phyloP scores from a whole-genome alignment of 108 stramenopile species.

The Aurantiochytrium sp. region DNA sequence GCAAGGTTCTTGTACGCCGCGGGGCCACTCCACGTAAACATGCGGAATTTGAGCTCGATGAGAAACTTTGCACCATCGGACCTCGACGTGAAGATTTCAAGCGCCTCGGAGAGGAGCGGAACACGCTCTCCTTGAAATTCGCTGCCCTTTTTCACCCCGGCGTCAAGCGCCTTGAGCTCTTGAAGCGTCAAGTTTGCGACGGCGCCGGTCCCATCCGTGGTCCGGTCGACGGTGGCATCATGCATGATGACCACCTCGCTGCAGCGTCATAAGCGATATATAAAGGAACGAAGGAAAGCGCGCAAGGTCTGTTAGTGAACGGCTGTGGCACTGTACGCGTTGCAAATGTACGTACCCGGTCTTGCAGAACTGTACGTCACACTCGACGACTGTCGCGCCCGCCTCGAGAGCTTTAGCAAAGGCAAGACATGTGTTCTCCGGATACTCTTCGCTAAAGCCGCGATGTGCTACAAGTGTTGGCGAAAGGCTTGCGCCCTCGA shows the following conservation, averaged over 20 bases:
- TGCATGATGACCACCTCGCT: neutral
- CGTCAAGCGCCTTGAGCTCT: neutral
- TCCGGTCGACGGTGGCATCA: neutral
- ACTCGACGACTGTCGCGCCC: neutral
- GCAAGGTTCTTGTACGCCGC: neutral
- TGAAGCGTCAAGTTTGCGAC: neutral
- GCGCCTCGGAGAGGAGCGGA: neutral
- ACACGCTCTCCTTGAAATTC: neutral
- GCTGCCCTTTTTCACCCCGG: neutral
- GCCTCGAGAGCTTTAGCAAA: neutral
- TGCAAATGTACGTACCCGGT: neutral
- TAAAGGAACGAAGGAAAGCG: too few relatives aligned
- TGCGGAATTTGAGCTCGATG: neutral
- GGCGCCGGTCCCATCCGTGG: neutral
- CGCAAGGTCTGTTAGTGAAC: too few relatives aligned
- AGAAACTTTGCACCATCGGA: neutral
- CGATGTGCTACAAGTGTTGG: neutral
- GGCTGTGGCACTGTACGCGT: too few relatives aligned
- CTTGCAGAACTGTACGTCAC: neutral
- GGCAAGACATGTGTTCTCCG: neutral
- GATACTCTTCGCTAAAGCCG: neutral
- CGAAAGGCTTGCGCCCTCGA: neutral
- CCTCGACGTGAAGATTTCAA: neutral
- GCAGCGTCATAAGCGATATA: neutral
- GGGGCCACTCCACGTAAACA: neutral